A percentile compares a stretch with the other conserved stretches of the same genome.
Conservation (phyloP, 768 basidiomycete species). For the Suillus ampliporus region DNA sequence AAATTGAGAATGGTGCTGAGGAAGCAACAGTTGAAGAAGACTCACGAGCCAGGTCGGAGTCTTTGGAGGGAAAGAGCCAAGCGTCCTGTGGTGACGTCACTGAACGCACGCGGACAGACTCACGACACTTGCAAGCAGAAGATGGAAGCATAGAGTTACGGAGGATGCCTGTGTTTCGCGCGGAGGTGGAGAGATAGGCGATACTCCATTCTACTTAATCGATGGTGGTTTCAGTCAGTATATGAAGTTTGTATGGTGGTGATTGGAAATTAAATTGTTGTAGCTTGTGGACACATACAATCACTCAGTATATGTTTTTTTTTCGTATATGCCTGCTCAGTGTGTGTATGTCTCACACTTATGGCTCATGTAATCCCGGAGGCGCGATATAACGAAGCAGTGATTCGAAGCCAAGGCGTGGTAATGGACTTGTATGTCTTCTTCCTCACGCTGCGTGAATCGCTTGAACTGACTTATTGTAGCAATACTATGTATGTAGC, state of each 20-base stretch:
- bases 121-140: slow-evolving; percentile 7
- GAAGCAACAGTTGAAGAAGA: neutral
- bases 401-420: too few species aligned
- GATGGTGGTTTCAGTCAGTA: neutral
- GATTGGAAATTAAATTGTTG: neutral
- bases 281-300: neutral
- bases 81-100: slow-evolving; percentile 9
- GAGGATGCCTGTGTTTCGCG: neutral
- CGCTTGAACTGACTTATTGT: too few species aligned
- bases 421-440: too few species aligned
- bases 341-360: too few species aligned
- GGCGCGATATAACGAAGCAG: too few species aligned
- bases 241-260: neutral
- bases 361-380: too few species aligned
- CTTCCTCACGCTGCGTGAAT: too few species aligned
- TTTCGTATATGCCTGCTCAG: too few species aligned
- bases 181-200: neutral
- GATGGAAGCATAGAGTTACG: slow-evolving; percentile 7
- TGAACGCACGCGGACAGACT: slow-evolving; percentile 8
- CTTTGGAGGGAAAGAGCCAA: slow-evolving; percentile 8
- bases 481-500: too few species aligned
- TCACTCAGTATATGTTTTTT: too few species aligned
- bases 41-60: neutral
- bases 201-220: slow-evolving; percentile 1
- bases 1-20: slow-evolving; percentile 34